Base-by-base conservation (phyloP, 108 stramenopile species). In the Cylindrotheca fusiformis region DNA sequence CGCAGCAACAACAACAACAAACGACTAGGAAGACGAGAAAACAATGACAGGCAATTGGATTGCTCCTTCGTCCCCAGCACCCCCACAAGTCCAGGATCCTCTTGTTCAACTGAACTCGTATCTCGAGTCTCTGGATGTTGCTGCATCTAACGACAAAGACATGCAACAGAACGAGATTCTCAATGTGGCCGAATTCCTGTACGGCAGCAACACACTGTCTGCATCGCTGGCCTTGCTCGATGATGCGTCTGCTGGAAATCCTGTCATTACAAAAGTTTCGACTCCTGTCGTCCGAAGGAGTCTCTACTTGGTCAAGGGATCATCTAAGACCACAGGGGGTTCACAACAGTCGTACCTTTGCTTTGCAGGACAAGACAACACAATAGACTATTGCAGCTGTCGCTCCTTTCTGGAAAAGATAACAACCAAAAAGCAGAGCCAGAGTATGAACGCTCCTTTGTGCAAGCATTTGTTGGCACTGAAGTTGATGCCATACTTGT, bases 131-230 rank as follows among this genome's bases (percentile, higher is more conserved):
- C 14, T 41, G 36, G 36, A 41, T 41, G 36, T 6, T 10, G 36
- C 10, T 41, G 36, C 36, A 41, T 41, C 36, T 14, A 41, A 41
- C 36, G 14, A 41, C 10, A 41, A 6, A 14, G 14, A 41, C 6
- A 41, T 41, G 10, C 36, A 10, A 10, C 36, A 41, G 14, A 14
- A 41, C 36, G 55, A 57, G 32, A 58, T 71, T 20, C 41, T 67
- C 17, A 41, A 63, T 22, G 62, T 63, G 36, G 46, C 61, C 12
- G 70, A 71, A 20, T 71, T 63, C 54, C 30, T 71, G 21, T 71
- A 52, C 52, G 62, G 62, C 4, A 71, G 26, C 19, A 52, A 52
- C n/a, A 26, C 24, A 12, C 31, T 63, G 21, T 29, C 30, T 6
- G 63, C 63, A 1, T 50, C 63, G 12, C 52, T 63, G 63, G 49